Evolutionary conservation across 345 rosid genomes (phyloP), one percentile per base, ranked within the genome.

Genomic region (Hibiscus tridactylites): DNA sequence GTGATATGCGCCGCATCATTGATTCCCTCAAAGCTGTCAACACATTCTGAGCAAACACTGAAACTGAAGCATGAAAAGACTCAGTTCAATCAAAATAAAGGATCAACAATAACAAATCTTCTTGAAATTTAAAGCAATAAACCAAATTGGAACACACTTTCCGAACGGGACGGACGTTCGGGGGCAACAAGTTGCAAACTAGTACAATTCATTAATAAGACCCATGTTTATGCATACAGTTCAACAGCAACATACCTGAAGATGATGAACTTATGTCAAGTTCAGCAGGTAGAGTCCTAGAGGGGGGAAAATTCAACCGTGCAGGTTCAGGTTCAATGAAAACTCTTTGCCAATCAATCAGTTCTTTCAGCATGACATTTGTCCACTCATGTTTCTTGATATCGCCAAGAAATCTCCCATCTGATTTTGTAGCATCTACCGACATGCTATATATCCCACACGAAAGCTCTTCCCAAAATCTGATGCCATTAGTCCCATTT

Each of bases 381-480:
- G 81, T 76, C 97, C 97, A 89, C 46, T 85, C 87, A 63, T 92
- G 96, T 58, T 84, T 89, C 33, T 61, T 79, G 46, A 92, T 77
- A 75, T 81, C 85, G 77, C 93, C 90, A 75, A 28, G 19, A 49
- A 84, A 54, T 39, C 37, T 39, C 50, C 81, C 81, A 78, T 79
- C 68, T 35, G 75, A 39, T 59, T 73, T 71, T 44, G 81, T 76
- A 73, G 80, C 72, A 71, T 74, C 70, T 5, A 94, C 61, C 13
- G 86, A 71, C 49, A 91, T 65, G 76, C 92, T 90, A 71, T 88
- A 88, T 65, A 89, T 84, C 46, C 97, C 97, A 79, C 97, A 94
- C 4, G 86, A 81, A 79, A 94, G 97, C 87, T 94, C 98, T 80
- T 90, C 96, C 96, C 96, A 91, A 71, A 84, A 87, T 29, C 79